Conservation (phyloP, 73 alveolate genomes). For the Paramecium tetraurelia region DNA sequence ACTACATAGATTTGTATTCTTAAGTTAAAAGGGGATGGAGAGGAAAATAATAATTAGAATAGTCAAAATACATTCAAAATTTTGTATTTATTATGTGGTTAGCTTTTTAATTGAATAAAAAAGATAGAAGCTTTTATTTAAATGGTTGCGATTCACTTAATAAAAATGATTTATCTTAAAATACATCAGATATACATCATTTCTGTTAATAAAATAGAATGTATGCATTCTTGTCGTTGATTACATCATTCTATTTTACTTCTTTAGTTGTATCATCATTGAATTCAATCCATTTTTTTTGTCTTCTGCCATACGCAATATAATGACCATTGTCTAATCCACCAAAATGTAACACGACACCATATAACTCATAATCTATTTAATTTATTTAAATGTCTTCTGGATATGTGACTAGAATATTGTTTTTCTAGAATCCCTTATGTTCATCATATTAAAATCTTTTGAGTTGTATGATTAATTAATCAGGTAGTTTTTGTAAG, state of each 20-base stretch:
- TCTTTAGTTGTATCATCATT: constrained; percentile 42
- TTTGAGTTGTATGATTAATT: constrained; percentile 44
- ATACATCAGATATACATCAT: not conserved
- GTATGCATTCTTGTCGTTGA: constrained; percentile 56
- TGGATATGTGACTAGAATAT: constrained; percentile 42
- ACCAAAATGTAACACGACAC: constrained; percentile 54
- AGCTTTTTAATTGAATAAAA: not conserved
- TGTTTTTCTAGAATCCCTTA: constrained; percentile 42
- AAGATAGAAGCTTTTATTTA: not conserved
- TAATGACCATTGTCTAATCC: constrained; percentile 61
- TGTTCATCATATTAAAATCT: constrained; percentile 45
- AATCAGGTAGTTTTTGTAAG: constrained; percentile 4
- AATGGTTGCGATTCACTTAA: not conserved
- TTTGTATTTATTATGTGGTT: constrained; percentile 17
- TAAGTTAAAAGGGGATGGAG: not conserved
- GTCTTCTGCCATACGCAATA: not conserved
- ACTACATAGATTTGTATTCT: not conserved
- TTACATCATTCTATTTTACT: not conserved
- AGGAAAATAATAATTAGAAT: constrained; percentile 9
- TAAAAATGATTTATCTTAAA: not conserved
- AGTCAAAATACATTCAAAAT: constrained; percentile 37
- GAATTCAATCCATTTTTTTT: constrained; percentile 37
- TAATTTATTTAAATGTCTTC: not conserved
- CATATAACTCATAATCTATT: constrained; percentile 28
- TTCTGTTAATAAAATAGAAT: constrained; percentile 41